Evolutionary conservation across 139 green algal genomes (phyloP).

Genomic region (Pleodorina starrii): DNA sequence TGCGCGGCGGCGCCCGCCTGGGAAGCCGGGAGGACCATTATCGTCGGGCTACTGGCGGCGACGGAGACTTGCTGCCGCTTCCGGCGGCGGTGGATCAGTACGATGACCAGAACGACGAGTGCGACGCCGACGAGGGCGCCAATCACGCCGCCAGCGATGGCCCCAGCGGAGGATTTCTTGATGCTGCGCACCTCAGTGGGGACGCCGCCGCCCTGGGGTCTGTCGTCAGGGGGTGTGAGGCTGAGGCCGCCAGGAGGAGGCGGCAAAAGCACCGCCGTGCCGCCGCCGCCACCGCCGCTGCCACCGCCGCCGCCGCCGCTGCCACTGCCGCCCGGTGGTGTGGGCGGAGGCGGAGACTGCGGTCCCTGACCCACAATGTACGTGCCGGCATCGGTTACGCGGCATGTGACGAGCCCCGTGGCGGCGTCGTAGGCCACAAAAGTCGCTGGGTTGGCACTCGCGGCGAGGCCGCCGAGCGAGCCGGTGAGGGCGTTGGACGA

Average conservation of each 20-base stretch:
- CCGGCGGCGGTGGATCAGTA: background rate
- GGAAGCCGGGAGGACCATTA: background rate
- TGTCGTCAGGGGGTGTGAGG: background rate
- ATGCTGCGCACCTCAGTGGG: no score
- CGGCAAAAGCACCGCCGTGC: no score
- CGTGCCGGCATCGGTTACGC: background rate
- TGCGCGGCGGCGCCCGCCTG: no score
- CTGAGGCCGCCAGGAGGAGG: no score
- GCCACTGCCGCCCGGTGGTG: background rate
- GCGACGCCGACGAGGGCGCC: background rate
- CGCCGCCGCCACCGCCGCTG: background rate
- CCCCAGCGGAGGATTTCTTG: background rate
- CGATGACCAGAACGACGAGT: background rate
- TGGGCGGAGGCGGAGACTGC: background rate
- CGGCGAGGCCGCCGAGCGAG: background rate
- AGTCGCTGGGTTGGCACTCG: background rate
- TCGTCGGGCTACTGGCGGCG: background rate
- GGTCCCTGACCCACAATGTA: conserved; percentile 16
- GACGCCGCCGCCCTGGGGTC: no score
- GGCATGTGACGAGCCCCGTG: background rate
- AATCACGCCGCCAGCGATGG: background rate
- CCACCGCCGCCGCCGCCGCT: background rate
- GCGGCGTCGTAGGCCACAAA: background rate
- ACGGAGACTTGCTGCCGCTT: background rate
- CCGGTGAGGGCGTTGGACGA: background rate